phyloP scores from a whole-genome alignment of 2,329 filamentous ascomycete species.

The Neoarthrinium moseri region DNA sequence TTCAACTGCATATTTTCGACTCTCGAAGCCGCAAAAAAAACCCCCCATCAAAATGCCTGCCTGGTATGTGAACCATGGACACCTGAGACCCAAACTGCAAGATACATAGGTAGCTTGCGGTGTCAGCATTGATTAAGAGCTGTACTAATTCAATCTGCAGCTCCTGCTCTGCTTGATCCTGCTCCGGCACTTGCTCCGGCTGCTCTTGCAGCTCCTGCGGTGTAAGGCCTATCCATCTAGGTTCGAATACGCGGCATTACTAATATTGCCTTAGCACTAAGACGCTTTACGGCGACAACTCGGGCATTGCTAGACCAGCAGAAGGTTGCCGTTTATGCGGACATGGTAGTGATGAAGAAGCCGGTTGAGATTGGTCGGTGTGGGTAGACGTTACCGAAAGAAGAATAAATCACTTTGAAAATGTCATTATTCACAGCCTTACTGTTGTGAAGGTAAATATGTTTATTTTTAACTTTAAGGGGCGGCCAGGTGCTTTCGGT shows the following conservation, averaged over 20 bases:
- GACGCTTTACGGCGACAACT: not conserved
- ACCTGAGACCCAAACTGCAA: not conserved
- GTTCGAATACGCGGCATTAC: not conserved
- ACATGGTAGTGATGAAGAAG: not conserved
- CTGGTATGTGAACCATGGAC: not conserved
- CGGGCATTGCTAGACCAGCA: no score
- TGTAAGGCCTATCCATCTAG: not conserved
- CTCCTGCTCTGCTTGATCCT: conserved; percentile 9
- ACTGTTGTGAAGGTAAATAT: no score
- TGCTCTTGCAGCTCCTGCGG: conserved; percentile 9
- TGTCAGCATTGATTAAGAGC: no score
- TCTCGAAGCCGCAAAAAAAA: not conserved
- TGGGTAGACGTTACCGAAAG: not conserved
- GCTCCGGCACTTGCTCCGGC: conserved; percentile 6
- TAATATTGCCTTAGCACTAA: not conserved
- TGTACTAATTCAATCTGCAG: not conserved
- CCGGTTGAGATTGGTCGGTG: not conserved
- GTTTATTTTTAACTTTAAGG: no score
- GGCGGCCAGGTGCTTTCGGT: no score
- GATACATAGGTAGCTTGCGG: no score
- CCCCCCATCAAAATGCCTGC: conserved; percentile 4
- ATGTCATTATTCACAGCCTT: no score
- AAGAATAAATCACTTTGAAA: no score
- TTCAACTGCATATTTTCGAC: not conserved
- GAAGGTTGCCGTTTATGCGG: not conserved